Evolutionary conservation across 2,329 filamentous ascomycete genomes (phyloP).

Genomic region (Ilyonectria destructans): DNA sequence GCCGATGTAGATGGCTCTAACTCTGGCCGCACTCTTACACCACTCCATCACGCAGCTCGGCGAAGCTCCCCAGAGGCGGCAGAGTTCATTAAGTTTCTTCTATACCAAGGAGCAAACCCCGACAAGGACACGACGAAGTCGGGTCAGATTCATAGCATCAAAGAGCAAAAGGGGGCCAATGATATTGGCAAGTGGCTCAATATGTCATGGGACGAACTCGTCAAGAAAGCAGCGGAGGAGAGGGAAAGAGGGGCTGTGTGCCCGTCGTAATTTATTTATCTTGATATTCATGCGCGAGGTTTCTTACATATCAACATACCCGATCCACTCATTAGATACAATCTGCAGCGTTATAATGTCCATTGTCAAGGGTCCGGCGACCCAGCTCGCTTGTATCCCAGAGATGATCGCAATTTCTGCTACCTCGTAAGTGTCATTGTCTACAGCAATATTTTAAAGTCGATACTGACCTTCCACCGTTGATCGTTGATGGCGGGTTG

Average conservation of each 20-base stretch:
- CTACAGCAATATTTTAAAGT: background rate
- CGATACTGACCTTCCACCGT: conserved; percentile 6
- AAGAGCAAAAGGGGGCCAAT: too few species aligned
- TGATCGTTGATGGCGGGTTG: background rate
- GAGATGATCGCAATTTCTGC: background rate
- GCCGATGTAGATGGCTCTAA: background rate
- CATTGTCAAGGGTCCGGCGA: too few species aligned
- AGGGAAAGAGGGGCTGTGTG: background rate
- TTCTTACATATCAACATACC: too few species aligned
- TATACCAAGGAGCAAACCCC: background rate
- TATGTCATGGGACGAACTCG: too few species aligned
- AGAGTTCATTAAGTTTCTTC: background rate
- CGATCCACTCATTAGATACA: too few species aligned
- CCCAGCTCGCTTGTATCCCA: background rate
- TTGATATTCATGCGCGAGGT: too few species aligned
- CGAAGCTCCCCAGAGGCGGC: background rate
- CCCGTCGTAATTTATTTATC: background rate
- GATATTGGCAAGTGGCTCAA: too few species aligned
- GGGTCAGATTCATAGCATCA: too few species aligned
- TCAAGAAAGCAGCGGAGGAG: background rate
- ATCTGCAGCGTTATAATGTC: background rate
- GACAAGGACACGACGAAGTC: rapidly evolving
- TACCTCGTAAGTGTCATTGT: background rate
- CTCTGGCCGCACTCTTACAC: background rate
- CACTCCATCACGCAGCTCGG: background rate